Percentiles rank a stretch among this genome's conserved stretches.
phyloP scores from a whole-genome alignment of 257 asterid species.

The Plantago ovata region DNA sequence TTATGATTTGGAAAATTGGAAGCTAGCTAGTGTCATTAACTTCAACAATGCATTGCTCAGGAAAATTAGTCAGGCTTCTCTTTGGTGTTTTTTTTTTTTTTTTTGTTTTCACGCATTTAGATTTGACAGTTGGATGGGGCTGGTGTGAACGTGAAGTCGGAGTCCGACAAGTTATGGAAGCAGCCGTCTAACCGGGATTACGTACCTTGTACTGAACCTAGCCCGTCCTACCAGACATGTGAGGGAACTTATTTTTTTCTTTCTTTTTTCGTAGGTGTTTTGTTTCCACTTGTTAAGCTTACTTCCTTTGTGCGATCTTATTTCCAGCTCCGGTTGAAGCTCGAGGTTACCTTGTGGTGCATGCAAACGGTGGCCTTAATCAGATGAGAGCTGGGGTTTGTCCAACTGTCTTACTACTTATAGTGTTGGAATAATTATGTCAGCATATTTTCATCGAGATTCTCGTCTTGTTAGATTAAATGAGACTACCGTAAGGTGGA shows the following conservation, averaged over 20 bases:
- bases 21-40: slow-evolving; percentile 9
- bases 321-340: slow-evolving; percentile 70
- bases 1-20: too few relatives aligned
- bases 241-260: slow-evolving; percentile 23
- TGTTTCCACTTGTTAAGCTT: slow-evolving; percentile 15
- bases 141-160: slow-evolving; percentile 32
- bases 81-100: slow-evolving; percentile 67
- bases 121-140: slow-evolving; percentile 78
- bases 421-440: slow-evolving; percentile 10
- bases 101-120: slow-evolving; percentile 87
- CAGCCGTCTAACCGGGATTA: slow-evolving; percentile 68
- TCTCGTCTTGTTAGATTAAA: background rate
- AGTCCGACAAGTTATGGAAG: slow-evolving; percentile 66
- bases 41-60: slow-evolving; percentile 23
- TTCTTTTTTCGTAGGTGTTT: background rate
- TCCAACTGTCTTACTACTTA: slow-evolving; percentile 19
- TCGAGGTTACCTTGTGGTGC: slow-evolving; percentile 79
- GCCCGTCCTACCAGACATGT: slow-evolving; percentile 57
- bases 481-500: background rate
- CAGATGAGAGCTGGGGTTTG: slow-evolving; percentile 97
- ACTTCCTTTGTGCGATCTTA: slow-evolving; percentile 10
- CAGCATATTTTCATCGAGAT: background rate
- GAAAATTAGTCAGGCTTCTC: slow-evolving; percentile 42
- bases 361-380: slow-evolving; percentile 96
- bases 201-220: slow-evolving; percentile 70